Conservation (phyloP, 2,329 filamentous ascomycete species). For the Tricladium varicosporioides region DNA sequence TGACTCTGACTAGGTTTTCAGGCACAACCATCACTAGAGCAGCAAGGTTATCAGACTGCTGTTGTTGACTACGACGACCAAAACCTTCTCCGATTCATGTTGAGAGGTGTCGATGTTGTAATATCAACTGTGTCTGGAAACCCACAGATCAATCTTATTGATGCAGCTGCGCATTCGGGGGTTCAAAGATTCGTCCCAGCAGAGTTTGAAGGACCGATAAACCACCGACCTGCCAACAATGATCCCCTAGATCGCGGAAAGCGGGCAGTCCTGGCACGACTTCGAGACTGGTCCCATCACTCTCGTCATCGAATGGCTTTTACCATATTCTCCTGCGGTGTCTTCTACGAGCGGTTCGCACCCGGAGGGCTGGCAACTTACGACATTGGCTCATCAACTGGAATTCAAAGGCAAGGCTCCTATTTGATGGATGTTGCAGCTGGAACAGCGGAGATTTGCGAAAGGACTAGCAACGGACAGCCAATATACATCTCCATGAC, state of each 20-base stretch:
- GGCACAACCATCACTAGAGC: conserved; percentile 37
- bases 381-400: conserved; percentile 56
- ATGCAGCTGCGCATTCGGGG: conserved; percentile 62
- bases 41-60: conserved; percentile 58
- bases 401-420: conserved; percentile 54
- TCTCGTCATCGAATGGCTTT: conserved; percentile 55
- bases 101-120: conserved; percentile 71
- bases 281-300: conserved; percentile 52
- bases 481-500: conserved; percentile 63
- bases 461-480: conserved; percentile 48
- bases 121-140: conserved; percentile 70
- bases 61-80: conserved; percentile 65
- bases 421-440: conserved; percentile 63
- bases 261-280: conserved; percentile 51
- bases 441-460: conserved; percentile 59
- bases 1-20: conserved; percentile 21
- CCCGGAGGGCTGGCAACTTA: conserved; percentile 61
- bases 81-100: conserved; percentile 58
- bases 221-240: conserved; percentile 45
- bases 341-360: conserved; percentile 74
- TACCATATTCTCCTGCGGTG: conserved; percentile 70
- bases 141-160: conserved; percentile 69
- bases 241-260: conserved; percentile 63
- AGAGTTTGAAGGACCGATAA: conserved; percentile 68
- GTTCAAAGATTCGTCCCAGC: conserved; percentile 72